phyloP scores from a whole-genome alignment of 2,329 filamentous ascomycete species.

The Clarireedia monteithiana region DNA sequence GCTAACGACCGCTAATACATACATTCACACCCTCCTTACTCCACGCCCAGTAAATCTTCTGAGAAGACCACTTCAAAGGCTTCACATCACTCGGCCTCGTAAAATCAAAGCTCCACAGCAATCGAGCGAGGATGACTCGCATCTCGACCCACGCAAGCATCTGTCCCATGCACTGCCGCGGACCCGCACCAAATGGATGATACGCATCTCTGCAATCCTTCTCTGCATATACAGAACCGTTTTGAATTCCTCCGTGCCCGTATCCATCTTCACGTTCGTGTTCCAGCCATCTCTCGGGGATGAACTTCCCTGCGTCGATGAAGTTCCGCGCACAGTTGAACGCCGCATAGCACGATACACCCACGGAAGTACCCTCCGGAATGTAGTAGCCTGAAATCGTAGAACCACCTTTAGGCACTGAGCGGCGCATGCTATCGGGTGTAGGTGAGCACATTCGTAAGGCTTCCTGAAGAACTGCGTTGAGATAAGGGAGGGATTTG shows the following conservation, averaged over 20 bases:
- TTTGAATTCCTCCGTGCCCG: too few species aligned
- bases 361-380: neutral
- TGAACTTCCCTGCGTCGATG: neutral
- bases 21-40: neutral
- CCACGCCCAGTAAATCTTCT: neutral
- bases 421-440: neutral
- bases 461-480: neutral
- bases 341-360: neutral
- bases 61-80: neutral
- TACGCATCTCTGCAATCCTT: neutral
- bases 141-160: neutral
- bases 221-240: too few species aligned
- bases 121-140: neutral
- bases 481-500: neutral
- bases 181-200: neutral
- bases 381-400: neutral
- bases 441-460: constrained; percentile 4
- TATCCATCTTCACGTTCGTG: too few species aligned
- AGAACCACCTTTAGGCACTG: neutral
- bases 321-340: neutral
- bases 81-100: neutral
- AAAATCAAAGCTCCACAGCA: neutral
- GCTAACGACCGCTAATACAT: neutral
- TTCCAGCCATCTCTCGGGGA: neutral
- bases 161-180: neutral